These are phyloP conservation scores for Xylaria grammica DNA, from an alignment of 495 filamentous ascomycete genomes.

Conservation along the genomic window DNA sequence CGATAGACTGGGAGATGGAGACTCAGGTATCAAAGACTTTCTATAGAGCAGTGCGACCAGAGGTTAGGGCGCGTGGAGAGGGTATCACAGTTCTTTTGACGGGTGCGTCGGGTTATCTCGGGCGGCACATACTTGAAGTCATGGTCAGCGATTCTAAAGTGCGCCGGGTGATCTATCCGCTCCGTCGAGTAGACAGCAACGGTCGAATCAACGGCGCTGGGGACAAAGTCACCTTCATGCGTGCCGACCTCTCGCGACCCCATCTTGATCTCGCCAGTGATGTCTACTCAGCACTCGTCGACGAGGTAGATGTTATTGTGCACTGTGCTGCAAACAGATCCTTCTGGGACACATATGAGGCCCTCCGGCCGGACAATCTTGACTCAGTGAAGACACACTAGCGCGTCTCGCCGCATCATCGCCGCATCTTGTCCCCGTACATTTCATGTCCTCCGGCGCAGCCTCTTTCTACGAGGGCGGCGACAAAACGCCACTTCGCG, in stretches of 20 bases:
- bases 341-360: slow-evolving; percentile 48
- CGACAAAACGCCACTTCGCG: no score
- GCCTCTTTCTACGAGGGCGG: neutral
- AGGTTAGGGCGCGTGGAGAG: no score
- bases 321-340: slow-evolving; percentile 55
- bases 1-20: neutral
- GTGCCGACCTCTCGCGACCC: neutral
- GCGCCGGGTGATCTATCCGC: slow-evolving; percentile 26
- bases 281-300: neutral
- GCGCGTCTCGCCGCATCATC: neutral
- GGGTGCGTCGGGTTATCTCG: slow-evolving; percentile 42
- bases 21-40: neutral
- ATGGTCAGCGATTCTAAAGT: slow-evolving; percentile 18
- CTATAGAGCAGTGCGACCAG: neutral
- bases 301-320: slow-evolving; percentile 45
- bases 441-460: neutral
- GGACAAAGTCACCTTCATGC: neutral
- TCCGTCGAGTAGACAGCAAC: neutral
- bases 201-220: neutral
- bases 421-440: neutral
- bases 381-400: neutral
- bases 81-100: slow-evolving; percentile 25
- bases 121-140: slow-evolving; percentile 17
- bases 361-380: slow-evolving; percentile 45
- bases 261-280: neutral